phyloP scores from a whole-genome alignment of 345 rosid genomes.

The Populus alba region DNA sequence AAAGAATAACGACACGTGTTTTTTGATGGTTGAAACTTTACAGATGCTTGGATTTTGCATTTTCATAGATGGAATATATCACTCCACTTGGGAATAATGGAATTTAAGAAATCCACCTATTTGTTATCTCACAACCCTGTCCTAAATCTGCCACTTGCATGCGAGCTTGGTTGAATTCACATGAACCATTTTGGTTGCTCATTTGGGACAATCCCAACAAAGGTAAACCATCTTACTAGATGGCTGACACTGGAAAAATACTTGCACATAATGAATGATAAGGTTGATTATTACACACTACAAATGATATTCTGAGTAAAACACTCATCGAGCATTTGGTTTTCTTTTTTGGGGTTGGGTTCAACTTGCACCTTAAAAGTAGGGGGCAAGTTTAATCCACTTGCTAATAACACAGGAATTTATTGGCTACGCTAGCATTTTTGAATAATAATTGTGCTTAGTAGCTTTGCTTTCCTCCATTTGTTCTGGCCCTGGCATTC shows the following conservation, averaged over 20 bases:
- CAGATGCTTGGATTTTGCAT: neutral
- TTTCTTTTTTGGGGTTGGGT: neutral
- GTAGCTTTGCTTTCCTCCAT: neutral
- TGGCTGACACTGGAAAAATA: neutral
- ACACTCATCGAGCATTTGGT: neutral
- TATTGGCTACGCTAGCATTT: neutral
- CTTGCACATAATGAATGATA: neutral
- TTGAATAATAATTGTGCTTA: conserved; percentile 1
- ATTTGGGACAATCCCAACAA: neutral
- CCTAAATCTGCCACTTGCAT: neutral
- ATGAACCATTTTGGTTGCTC: neutral
- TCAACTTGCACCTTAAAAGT: neutral
- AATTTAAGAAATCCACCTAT: neutral
- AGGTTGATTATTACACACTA: neutral
- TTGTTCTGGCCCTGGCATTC: neutral
- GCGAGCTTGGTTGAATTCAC: neutral
- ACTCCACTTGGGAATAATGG: neutral
- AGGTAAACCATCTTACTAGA: neutral
- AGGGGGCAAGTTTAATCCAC: conserved; percentile 2
- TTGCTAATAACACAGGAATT: neutral
- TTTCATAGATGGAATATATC: neutral
- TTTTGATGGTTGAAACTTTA: neutral
- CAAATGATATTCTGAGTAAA: conserved; percentile 5
- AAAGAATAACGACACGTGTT: neutral
- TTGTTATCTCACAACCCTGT: neutral